These are phyloP conservation scores for Phlyctochytrium bullatum DNA, from an alignment of 192 early-diverging fungal genomes.

Conservation along the genomic window DNA sequence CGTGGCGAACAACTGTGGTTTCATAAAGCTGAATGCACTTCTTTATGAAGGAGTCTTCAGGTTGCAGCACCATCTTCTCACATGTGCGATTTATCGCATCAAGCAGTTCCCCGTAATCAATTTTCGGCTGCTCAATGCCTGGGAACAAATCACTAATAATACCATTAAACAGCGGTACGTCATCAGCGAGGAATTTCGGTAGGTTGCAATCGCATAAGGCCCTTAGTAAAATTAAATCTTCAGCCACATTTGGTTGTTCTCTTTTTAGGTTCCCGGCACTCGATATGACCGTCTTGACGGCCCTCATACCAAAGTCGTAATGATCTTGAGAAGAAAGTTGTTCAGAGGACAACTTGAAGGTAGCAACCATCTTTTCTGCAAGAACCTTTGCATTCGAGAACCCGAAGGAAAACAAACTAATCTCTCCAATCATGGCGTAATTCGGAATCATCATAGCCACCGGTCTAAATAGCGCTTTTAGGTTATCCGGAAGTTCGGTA, in stretches of 20 bases:
- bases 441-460: constrained; percentile 70
- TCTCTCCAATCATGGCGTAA: constrained; percentile 68
- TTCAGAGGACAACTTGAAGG: constrained; percentile 59
- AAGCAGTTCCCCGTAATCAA: constrained; percentile 57
- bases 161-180: constrained; percentile 61
- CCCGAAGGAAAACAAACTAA: constrained; percentile 59
- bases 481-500: constrained; percentile 60
- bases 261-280: constrained; percentile 59
- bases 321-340: constrained; percentile 65
- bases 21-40: constrained; percentile 68
- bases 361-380: constrained; percentile 64
- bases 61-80: constrained; percentile 45
- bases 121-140: constrained; percentile 53
- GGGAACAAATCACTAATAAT: constrained; percentile 62
- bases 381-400: constrained; percentile 58
- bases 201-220: constrained; percentile 59
- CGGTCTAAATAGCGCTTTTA: constrained; percentile 62
- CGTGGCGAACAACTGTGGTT: constrained; percentile 60
- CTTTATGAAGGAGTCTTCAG: constrained; percentile 51
- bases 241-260: constrained; percentile 50
- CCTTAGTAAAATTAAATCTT: constrained; percentile 57
- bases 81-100: constrained; percentile 44
- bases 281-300: constrained; percentile 64
- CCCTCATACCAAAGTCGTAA: constrained; percentile 65
- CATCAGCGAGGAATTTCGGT: constrained; percentile 60